A percentile compares a stretch with the other conserved stretches of the same genome.
Conservation (phyloP, 768 basidiomycete genomes). For the Leccinum variicolor region DNA sequence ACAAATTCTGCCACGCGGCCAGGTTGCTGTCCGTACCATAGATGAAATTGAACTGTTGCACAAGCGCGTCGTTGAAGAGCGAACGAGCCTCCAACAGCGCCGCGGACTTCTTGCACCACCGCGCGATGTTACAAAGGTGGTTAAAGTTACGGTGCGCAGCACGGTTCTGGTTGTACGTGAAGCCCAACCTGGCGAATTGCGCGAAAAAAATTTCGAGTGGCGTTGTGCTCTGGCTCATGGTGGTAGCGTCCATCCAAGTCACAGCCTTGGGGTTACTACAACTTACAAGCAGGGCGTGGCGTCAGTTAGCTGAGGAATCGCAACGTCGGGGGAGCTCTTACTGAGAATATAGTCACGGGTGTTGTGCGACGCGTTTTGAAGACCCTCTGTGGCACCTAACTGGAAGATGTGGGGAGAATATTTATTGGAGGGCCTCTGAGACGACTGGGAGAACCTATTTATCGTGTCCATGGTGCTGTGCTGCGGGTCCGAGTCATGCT, state of each 20-base stretch:
- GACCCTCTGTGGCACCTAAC: neutral
- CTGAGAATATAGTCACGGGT: neutral
- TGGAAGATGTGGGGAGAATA: neutral
- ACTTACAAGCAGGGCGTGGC: neutral
- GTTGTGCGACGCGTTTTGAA: too few relatives aligned
- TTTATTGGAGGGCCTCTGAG: neutral
- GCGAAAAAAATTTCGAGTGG: constrained; percentile 27
- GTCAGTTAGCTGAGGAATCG: neutral
- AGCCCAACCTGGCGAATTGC: constrained; percentile 12
- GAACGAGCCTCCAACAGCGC: neutral
- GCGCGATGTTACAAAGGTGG: constrained; percentile 2
- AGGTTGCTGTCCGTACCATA: constrained; percentile 20
- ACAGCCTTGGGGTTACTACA: too few relatives aligned
- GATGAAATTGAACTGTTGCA: constrained; percentile 23
- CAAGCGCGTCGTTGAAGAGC: constrained; percentile 21
- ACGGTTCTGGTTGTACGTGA: constrained; percentile 7
- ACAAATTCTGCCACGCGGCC: constrained; percentile 20
- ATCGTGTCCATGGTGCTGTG: neutral
- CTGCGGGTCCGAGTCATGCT: neutral
- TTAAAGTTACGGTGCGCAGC: constrained; percentile 23
- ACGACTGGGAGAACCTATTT: neutral
- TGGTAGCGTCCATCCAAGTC: neutral
- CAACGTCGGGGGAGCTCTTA: neutral
- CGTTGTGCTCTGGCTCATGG: constrained; percentile 3
- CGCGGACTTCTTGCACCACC: neutral